Percentiles rank a stretch among this genome's conserved stretches.
phyloP scores from a whole-genome alignment of 192 early-diverging fungal genomes.

The Mortierella alpina region DNA sequence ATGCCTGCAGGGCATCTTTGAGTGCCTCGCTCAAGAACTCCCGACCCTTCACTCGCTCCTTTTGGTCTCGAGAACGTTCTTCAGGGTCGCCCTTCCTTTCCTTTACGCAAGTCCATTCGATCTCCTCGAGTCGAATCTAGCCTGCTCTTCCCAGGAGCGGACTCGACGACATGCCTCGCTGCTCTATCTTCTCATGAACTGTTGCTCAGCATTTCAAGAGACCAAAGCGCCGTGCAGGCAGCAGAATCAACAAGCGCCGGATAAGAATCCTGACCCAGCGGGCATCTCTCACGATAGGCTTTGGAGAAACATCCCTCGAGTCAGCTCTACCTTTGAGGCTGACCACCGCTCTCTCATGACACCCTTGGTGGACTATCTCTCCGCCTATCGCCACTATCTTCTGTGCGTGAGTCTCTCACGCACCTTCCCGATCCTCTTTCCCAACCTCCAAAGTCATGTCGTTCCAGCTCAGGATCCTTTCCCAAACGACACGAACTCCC shows the following conservation, averaged over 20 bases:
- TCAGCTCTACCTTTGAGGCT: conserved; percentile 15
- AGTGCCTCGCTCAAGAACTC: conserved; percentile 22
- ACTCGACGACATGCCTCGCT: conserved; percentile 37
- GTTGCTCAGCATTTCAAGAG: background rate
- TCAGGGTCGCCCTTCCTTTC: conserved; percentile 39
- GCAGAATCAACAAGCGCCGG: background rate
- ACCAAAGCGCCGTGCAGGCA: background rate
- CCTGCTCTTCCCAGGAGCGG: conserved; percentile 18
- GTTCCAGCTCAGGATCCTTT: background rate
- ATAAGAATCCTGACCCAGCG: background rate
- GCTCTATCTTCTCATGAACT: conserved; percentile 46
- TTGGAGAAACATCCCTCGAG: conserved; percentile 33
- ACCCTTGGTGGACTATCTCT: conserved; percentile 40
- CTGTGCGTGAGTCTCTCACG: conserved; percentile 41
- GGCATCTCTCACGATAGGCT: background rate
- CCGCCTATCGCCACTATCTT: conserved; percentile 27
- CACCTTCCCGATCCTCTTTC: conserved; percentile 40
- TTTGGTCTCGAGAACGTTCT: conserved; percentile 41
- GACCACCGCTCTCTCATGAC: conserved; percentile 1
- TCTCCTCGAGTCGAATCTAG: conserved; percentile 26
- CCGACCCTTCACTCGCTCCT: conserved; percentile 27
- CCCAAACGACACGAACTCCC: background rate
- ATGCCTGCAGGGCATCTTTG: conserved; percentile 39
- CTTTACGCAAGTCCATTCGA: conserved; percentile 41
- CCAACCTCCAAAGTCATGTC: conserved; percentile 33